Conservation (phyloP, 2,329 filamentous ascomycete genomes). For the Madurella mycetomatis region DNA sequence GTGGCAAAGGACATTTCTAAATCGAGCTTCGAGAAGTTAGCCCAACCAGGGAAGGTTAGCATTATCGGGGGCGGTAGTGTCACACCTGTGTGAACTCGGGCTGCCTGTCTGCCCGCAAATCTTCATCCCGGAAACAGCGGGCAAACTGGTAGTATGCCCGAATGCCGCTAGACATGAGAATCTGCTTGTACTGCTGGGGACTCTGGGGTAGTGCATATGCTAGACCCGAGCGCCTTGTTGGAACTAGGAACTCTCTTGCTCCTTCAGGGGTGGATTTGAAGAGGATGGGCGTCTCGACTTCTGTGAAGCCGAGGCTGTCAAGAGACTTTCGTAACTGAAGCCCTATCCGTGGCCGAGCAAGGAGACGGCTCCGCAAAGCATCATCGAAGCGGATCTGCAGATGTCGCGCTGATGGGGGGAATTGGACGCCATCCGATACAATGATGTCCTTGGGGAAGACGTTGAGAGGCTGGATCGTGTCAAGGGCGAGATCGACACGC, state of each 20-base stretch:
- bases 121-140: slow-evolving; percentile 91
- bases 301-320: slow-evolving; percentile 56
- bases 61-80: not conserved
- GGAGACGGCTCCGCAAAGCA: slow-evolving; percentile 62
- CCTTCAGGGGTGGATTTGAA: slow-evolving; percentile 98
- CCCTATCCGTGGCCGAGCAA: slow-evolving; percentile 60
- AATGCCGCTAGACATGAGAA: slow-evolving; percentile 88
- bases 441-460: slow-evolving; percentile 71
- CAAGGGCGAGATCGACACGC: slow-evolving; percentile 56
- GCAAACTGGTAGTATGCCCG: slow-evolving; percentile 87
- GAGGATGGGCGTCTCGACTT: slow-evolving; percentile 87
- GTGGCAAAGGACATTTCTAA: slow-evolving; percentile 86
- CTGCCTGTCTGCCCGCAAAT: slow-evolving; percentile 84
- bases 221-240: slow-evolving; percentile 68
- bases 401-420: slow-evolving; percentile 71
- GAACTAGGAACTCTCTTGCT: slow-evolving; percentile 89
- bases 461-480: slow-evolving; percentile 64
- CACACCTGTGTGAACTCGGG: slow-evolving; percentile 88
- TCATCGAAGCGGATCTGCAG: slow-evolving; percentile 76
- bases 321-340: slow-evolving; percentile 45
- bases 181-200: slow-evolving; percentile 97
- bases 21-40: slow-evolving; percentile 61
- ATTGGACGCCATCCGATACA: slow-evolving; percentile 68
- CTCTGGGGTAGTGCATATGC: slow-evolving; percentile 94
- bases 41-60: not conserved